These are phyloP conservation scores for Fistulina hepatica DNA, from an alignment of 1,284 basidiomycete genomes.

Conservation along the genomic window DNA sequence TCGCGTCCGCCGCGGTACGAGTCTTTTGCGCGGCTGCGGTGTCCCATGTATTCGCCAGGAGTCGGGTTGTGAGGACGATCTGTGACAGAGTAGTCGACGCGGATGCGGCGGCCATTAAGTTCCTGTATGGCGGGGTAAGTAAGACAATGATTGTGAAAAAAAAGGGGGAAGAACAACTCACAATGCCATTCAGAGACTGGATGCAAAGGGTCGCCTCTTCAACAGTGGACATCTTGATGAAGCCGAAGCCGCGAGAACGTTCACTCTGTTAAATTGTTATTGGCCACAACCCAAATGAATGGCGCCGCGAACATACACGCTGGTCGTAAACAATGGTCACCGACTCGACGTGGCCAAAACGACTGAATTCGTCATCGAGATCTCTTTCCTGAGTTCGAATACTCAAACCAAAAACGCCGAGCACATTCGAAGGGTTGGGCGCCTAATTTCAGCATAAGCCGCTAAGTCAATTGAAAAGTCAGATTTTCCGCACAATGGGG, in stretches of 20 bases:
- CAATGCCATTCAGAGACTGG: constrained; percentile 85
- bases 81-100: constrained; percentile 95
- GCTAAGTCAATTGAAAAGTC: constrained; percentile 11
- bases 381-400: constrained; percentile 92
- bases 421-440: constrained; percentile 77
- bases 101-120: constrained; percentile 89
- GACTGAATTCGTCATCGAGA: constrained; percentile 86
- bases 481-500: constrained; percentile 60
- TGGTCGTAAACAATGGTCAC: constrained; percentile 99
- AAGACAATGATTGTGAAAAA: constrained; percentile 5
- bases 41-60: constrained; percentile 96
- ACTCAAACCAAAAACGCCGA: constrained; percentile 94
- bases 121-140: constrained; percentile 41
- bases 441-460: constrained; percentile 45
- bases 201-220: constrained; percentile 87
- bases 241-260: constrained; percentile 95
- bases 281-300: not conserved
- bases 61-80: constrained; percentile 90
- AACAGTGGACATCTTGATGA: constrained; percentile 84
- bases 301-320: constrained; percentile 50
- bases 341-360: constrained; percentile 88
- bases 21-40: constrained; percentile 41
- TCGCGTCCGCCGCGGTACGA: constrained; percentile 30
- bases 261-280: constrained; percentile 54
- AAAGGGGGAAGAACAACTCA: constrained; percentile 31